Base-by-base conservation (phyloP, 768 basidiomycete genomes). In the Royoungia palumana region DNA sequence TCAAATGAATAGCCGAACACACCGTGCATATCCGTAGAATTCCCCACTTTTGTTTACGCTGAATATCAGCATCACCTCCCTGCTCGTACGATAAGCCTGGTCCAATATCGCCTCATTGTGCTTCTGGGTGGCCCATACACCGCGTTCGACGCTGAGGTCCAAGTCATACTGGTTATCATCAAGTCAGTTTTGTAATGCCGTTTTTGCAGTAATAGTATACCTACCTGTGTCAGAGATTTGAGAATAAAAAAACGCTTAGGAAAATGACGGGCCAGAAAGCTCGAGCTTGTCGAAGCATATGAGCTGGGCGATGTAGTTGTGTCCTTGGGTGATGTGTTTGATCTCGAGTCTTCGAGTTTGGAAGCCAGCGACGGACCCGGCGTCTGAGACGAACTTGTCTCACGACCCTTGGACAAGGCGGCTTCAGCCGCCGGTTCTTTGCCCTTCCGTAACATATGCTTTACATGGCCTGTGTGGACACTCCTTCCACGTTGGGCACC, bases 41-140 rank as follows among this genome's bases (percentile, higher is more conserved):
- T 92, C 91, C 30, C 95, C 93, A 48, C 87, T 88, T 64, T 87
- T 91, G 70, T 97, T 97, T 16, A 89, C 95, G 30, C 93, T 81
- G 58, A 97, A 97, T 49, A 98, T 83, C 37, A 97, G 77, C 60
- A 77, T 88, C 4, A 97, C 94, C 21, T 94, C 89, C 54, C 80
- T 77, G 53, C 87, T 86, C 3, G 92, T 96, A n/a, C 94, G 83
- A 66, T 75, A 98, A 1, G 95, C 94, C 65, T 91, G 91, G 56
- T 97, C 93, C 14, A 96, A 73, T 41, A 95, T 82, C 9, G 81
- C 82, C 68, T 96, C 92, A 60, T 95, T 96, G 70, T 95, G 94
- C 57, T 75, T 78, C 69, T 98, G 95, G 1, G 94, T 97, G 38
- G 89, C 87, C 95, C 95, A 97, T 2, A 89, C 46, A 1, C 89